Evolutionary conservation across 1,139 yeast species (phyloP).

Genomic region (Lodderomyces beijingensis): DNA sequence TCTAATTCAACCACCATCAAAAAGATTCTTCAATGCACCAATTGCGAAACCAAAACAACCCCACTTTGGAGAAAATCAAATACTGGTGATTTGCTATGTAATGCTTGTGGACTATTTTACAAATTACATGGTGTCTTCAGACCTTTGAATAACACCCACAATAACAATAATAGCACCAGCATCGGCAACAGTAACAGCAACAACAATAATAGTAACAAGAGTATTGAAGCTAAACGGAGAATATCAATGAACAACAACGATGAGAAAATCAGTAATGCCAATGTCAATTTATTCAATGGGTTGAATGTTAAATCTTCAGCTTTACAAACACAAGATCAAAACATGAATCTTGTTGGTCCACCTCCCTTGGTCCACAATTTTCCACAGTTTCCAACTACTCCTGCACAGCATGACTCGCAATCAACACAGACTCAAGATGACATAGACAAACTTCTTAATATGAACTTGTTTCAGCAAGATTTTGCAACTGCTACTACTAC

Average conservation of each 20-base stretch:
- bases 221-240: too few relatives aligned
- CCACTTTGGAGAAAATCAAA: slow-evolving; percentile 47
- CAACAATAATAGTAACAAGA: not conserved
- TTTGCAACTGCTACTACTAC: slow-evolving; percentile 18
- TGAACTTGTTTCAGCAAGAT: slow-evolving; percentile 38
- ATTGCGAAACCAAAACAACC: slow-evolving; percentile 44
- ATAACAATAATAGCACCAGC: slow-evolving; percentile 3
- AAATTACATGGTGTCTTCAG: slow-evolving; percentile 44
- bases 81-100: slow-evolving; percentile 42
- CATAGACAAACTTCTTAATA: slow-evolving; percentile 37
- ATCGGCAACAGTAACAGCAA: not conserved
- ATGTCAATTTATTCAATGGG: slow-evolving; percentile 3
- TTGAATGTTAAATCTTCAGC: slow-evolving; percentile 1
- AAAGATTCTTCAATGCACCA: slow-evolving; percentile 36
- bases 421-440: slow-evolving; percentile 27
- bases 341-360: too few relatives aligned
- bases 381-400: too few relatives aligned
- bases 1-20: slow-evolving; percentile 10
- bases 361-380: too few relatives aligned
- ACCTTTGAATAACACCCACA: slow-evolving; percentile 25
- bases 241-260: slow-evolving; percentile 2
- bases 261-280: slow-evolving; percentile 3
- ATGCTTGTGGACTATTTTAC: slow-evolving; percentile 47
- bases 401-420: too few relatives aligned
- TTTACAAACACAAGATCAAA: too few relatives aligned